phyloP scores from a whole-genome alignment of 345 rosid species.

The Boechera stricta region DNA sequence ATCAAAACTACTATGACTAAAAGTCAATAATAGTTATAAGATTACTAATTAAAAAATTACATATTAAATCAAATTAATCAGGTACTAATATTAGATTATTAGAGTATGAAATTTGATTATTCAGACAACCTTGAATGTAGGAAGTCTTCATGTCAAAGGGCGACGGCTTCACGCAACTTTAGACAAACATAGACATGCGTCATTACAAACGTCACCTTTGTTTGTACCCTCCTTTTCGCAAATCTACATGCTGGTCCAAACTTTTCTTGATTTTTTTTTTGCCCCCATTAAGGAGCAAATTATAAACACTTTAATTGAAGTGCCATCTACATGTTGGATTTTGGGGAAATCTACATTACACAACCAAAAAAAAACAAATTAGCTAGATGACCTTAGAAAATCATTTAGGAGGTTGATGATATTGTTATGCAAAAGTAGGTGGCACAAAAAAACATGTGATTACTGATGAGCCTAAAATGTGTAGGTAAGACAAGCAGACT shows the following conservation, averaged over 20 bases:
- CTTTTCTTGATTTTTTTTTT: background rate
- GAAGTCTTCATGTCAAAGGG: slow-evolving; percentile 17
- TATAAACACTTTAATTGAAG: background rate
- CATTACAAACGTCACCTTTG: slow-evolving; percentile 42
- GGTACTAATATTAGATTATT: background rate
- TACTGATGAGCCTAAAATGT: slow-evolving; percentile 1
- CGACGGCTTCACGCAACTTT: slow-evolving; percentile 34
- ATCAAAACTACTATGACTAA: background rate
- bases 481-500: too few relatives aligned
- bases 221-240: background rate
- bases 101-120: slow-evolving; percentile 4
- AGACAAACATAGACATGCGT: slow-evolving; percentile 12
- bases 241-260: background rate
- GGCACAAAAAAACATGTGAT: slow-evolving; percentile 43
- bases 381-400: background rate
- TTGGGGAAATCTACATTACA: too few relatives aligned
- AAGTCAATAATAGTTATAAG: background rate
- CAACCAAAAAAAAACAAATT: background rate
- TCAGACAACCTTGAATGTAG: slow-evolving; percentile 6
- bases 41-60: background rate
- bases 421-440: slow-evolving; percentile 38
- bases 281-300: background rate
- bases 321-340: too few relatives aligned
- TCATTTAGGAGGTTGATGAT: slow-evolving; percentile 14
- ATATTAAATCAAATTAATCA: background rate